Evolutionary conservation across 2,329 filamentous ascomycete species (phyloP), one percentile per base, ranked within the genome.

Genomic region (Neurospora crassa): DNA sequence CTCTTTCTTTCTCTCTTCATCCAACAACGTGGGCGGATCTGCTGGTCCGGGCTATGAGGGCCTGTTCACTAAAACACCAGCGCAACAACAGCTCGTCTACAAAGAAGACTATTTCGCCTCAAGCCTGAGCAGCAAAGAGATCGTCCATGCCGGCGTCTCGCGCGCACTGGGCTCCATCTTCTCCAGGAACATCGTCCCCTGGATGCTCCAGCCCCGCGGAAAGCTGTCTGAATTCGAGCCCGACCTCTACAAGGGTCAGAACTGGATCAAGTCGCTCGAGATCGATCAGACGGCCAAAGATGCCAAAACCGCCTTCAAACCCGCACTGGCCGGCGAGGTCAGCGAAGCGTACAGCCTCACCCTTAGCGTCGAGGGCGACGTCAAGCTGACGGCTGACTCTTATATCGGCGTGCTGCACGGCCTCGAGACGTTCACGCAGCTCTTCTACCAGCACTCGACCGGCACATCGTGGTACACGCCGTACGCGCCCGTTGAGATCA

Each of bases 301-400:
- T 75, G 80, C 83, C 5, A 73, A 79, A 10, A 82, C 83, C 70
- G 84, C 88, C 34, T 87, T 87, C 76, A 91, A 88, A 77, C 87
- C 91, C 11, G 53, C 53, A 11, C 80, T 86, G 3, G 86, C 85
- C 29, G 90, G 88, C 43, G 83, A 88, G 59, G 85, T 92, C 16
- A 91, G 95, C 77, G 93, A 96, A 80, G 92, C 90, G 1, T 96
- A 96, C 81, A 87, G 83, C 37, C 82, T 96, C 40, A 85, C 83
- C 1, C 79, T 96, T 47, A 84, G 84, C 14, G 78, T 81, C 24
- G 79, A 85, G 41, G 91, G 91, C 69, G 81, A 83, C 29, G 90
- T 88, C 40, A 85, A 82, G 47, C 89, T 96, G 76, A 83, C 82
- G 34, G 91, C 91, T 18, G 84, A 84, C 43, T 89, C 91, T 1